A percentile compares a stretch with the other conserved stretches of the same genome.
phyloP scores from a whole-genome alignment of 116 monocot species.

The Iris pallida region DNA sequence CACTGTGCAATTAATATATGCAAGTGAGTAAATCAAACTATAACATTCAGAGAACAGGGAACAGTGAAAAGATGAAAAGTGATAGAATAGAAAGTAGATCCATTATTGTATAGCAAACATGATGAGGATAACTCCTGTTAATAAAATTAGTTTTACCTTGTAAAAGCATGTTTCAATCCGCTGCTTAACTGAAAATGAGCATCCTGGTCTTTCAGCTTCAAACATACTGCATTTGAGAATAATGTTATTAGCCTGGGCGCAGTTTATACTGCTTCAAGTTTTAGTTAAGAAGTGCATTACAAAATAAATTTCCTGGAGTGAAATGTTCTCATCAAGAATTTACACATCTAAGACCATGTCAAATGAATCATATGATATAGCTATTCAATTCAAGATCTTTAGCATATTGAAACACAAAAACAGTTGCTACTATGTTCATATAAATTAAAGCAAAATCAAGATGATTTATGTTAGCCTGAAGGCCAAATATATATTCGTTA shows the following conservation, averaged over 20 bases:
- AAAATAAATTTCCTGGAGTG: not conserved
- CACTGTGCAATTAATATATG: too few species aligned
- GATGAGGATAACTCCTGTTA: not conserved
- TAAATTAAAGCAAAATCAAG: not conserved
- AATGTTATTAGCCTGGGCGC: not conserved
- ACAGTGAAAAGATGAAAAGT: too few species aligned
- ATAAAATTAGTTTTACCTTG: constrained; percentile 21
- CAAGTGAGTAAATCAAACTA: too few species aligned
- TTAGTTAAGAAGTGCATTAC: too few species aligned
- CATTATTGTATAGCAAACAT: too few species aligned
- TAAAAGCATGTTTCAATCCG: constrained; percentile 58
- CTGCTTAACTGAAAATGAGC: constrained; percentile 54
- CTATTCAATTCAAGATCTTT: not conserved
- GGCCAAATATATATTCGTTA: not conserved
- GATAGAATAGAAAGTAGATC: too few species aligned
- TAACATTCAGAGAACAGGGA: too few species aligned
- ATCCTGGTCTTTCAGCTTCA: constrained; percentile 74
- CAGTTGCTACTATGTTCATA: not conserved
- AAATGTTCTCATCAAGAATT: too few species aligned
- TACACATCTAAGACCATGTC: too few species aligned
- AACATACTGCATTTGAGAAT: constrained; percentile 41
- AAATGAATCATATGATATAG: not conserved
- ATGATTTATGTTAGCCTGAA: not conserved
- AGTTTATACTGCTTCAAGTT: not conserved
- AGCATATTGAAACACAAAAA: not conserved